Evolutionary conservation across 352 stramenopile genomes (phyloP).

Genomic region (Phytophthora meadii): DNA sequence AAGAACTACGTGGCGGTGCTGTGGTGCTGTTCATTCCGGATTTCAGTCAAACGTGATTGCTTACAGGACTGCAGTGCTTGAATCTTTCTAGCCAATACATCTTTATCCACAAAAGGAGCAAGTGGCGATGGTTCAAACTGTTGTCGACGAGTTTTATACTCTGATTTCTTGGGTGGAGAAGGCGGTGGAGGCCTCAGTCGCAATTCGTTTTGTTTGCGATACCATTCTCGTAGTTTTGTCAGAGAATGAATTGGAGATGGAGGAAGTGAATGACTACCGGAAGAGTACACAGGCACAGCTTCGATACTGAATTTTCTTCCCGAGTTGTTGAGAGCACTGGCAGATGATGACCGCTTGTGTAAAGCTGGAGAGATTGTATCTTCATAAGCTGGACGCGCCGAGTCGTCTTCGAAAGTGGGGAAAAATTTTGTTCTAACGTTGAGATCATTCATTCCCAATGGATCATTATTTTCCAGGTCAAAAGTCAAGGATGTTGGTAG

Average conservation of each 20-base stretch:
- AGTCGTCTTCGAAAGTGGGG: slow-evolving; percentile 67
- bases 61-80: slow-evolving; percentile 73
- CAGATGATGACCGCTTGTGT: slow-evolving; percentile 20
- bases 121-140: slow-evolving; percentile 27
- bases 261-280: slow-evolving; percentile 26
- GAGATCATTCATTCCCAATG: slow-evolving; percentile 9
- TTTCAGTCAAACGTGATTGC: slow-evolving; percentile 65
- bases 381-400: slow-evolving; percentile 66
- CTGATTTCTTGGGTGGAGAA: slow-evolving; percentile 19
- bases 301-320: slow-evolving; percentile 1
- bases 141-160: slow-evolving; percentile 8
- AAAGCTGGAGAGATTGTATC: slow-evolving; percentile 32
- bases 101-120: slow-evolving; percentile 42
- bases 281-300: slow-evolving; percentile 2
- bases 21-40: slow-evolving; percentile 63
- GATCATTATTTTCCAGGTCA: slow-evolving; percentile 23
- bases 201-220: slow-evolving; percentile 41
- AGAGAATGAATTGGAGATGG: slow-evolving; percentile 33
- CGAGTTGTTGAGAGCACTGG: slow-evolving; percentile 25
- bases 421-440: slow-evolving; percentile 33
- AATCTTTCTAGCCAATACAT: slow-evolving; percentile 57
- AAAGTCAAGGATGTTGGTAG: slow-evolving; percentile 12
- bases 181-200: slow-evolving; percentile 23
- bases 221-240: slow-evolving; percentile 34
- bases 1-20: too few relatives aligned